These are phyloP conservation scores for Backusella mclennaniae DNA, from an alignment of 192 early-diverging fungal species.

Conservation along the genomic window DNA sequence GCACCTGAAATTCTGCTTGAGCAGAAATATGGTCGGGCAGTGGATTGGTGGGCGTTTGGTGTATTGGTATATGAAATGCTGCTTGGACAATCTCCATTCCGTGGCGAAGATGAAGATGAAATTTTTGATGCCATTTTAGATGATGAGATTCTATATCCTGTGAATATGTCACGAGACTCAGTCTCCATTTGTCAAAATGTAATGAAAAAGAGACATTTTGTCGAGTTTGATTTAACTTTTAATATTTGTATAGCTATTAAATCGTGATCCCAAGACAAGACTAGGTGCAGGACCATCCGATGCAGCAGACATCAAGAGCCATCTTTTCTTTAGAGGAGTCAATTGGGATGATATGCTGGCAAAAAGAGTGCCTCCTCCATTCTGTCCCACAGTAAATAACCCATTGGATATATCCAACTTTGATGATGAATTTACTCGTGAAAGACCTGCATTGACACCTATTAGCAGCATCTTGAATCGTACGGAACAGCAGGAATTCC, in stretches of 20 bases:
- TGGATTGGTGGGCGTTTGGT: conserved; percentile 99
- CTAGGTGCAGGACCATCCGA: conserved; percentile 82
- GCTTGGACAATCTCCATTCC: conserved; percentile 89
- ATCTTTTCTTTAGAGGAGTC: conserved; percentile 92
- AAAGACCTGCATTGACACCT: conserved; percentile 91
- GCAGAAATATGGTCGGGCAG: conserved; percentile 93
- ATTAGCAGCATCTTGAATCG: conserved; percentile 78
- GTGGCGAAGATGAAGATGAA: conserved; percentile 95
- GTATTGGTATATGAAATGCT: conserved; percentile 90
- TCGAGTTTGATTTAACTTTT: not conserved
- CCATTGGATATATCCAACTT: conserved; percentile 94
- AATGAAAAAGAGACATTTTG: not conserved
- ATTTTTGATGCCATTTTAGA: conserved; percentile 98
- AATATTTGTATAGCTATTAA: conserved; percentile 61
- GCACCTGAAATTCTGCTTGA: conserved; percentile 96
- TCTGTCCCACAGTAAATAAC: conserved; percentile 75
- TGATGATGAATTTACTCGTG: conserved; percentile 97
- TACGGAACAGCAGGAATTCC: conserved; percentile 92
- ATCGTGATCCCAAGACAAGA: conserved; percentile 82
- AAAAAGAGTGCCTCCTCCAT: conserved; percentile 87
- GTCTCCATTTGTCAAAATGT: conserved; percentile 89
- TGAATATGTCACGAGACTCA: conserved; percentile 91
- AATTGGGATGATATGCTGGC: conserved; percentile 97
- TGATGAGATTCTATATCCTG: conserved; percentile 93
- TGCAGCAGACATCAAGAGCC: conserved; percentile 90